These are phyloP conservation scores for Cetraspora pellucida DNA, from an alignment of 192 early-diverging fungal species.

Conservation along the genomic window DNA sequence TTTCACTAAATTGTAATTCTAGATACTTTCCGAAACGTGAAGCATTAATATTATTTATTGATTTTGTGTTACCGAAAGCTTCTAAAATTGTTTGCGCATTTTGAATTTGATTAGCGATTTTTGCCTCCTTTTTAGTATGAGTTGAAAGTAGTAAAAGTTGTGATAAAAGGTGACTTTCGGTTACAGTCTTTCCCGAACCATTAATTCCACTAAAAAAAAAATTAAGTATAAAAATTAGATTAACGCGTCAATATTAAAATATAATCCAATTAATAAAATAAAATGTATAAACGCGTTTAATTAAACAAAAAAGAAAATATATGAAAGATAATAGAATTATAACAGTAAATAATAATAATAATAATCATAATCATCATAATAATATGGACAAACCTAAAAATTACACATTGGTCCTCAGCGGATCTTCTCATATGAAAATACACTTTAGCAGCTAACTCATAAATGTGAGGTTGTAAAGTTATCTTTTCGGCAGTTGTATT, in stretches of 20 bases:
- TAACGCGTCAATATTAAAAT: neutral
- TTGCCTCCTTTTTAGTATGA: conserved; percentile 74
- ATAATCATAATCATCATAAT: neutral
- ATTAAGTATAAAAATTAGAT: conserved; percentile 7
- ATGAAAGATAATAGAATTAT: neutral
- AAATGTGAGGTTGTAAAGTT: conserved; percentile 63
- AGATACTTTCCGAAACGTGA: conserved; percentile 81
- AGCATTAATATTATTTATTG: conserved; percentile 62
- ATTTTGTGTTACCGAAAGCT: conserved; percentile 76
- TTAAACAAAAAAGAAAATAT: neutral
- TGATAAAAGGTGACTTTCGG: conserved; percentile 68
- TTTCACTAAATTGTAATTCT: conserved; percentile 87
- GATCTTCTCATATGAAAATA: conserved; percentile 70
- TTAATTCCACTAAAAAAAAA: conserved; percentile 71
- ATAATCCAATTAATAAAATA: conserved; percentile 3
- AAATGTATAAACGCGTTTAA: neutral
- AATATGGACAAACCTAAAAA: conserved; percentile 57
- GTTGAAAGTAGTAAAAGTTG: conserved; percentile 77
- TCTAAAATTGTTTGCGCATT: conserved; percentile 73
- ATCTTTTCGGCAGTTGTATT: conserved; percentile 30
- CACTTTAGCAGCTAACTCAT: conserved; percentile 68
- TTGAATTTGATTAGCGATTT: conserved; percentile 69
- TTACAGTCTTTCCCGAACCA: conserved; percentile 85
- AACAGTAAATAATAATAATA: neutral
- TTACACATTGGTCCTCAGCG: conserved; percentile 66